phyloP scores from a whole-genome alignment of 1,284 basidiomycete genomes.

The Moesziomyces parantarcticus region DNA sequence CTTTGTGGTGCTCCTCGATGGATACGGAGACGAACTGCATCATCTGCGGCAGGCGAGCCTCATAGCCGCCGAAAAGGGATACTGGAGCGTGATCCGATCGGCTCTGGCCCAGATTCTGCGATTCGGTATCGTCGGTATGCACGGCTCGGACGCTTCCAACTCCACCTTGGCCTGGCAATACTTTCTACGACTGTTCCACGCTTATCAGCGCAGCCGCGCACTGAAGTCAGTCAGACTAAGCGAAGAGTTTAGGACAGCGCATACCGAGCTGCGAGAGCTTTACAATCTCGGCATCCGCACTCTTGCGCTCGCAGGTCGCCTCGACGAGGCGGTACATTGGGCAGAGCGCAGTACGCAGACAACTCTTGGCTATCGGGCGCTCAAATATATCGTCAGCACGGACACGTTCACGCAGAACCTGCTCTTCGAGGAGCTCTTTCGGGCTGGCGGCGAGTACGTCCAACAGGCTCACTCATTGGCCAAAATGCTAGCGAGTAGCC shows the following conservation, averaged over 20 bases:
- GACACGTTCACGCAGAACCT: slow-evolving; percentile 35
- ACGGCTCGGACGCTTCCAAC: background rate
- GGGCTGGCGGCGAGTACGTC: slow-evolving; percentile 2
- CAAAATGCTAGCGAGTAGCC: background rate
- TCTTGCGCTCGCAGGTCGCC: slow-evolving; percentile 26
- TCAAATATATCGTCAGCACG: slow-evolving; percentile 8
- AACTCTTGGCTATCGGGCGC: background rate
- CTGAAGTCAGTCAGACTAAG: slow-evolving; percentile 1
- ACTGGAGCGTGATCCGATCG: slow-evolving; percentile 26
- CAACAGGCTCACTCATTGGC: slow-evolving; percentile 12
- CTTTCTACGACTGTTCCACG: slow-evolving; percentile 13
- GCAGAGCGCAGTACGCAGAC: background rate
- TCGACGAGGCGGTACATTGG: slow-evolving; percentile 40
- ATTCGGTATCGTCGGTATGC: slow-evolving; percentile 7
- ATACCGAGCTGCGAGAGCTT: slow-evolving; percentile 10
- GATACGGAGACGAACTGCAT: slow-evolving; percentile 29
- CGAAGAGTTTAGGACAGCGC: background rate
- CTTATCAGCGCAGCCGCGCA: slow-evolving; percentile 9
- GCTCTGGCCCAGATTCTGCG: slow-evolving; percentile 36
- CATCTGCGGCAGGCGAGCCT: slow-evolving; percentile 26
- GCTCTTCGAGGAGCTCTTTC: slow-evolving; percentile 41
- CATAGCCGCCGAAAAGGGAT: slow-evolving; percentile 30
- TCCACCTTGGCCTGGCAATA: slow-evolving; percentile 15
- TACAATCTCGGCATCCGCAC: slow-evolving; percentile 48
- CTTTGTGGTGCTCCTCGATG: slow-evolving; percentile 32